A percentile compares a stretch with the other conserved stretches of the same genome.
These are phyloP conservation scores for Carex arenaria DNA, from an alignment of 202 grass and related monocot species.

Conservation along the genomic window DNA sequence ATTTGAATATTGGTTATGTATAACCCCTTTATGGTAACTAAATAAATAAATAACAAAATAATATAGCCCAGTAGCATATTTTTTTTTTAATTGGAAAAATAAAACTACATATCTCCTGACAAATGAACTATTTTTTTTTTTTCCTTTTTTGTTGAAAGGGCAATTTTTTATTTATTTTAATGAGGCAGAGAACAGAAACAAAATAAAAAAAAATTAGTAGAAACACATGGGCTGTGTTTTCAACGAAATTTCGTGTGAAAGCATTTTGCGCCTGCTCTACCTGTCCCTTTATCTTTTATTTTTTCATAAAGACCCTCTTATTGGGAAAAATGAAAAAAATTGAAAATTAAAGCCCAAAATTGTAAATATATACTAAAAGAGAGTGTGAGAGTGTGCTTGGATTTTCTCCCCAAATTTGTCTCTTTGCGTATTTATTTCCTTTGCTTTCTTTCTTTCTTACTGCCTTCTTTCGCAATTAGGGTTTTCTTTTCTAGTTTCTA, in stretches of 20 bases:
- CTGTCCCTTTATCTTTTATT: slow-evolving; percentile 5
- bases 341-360: slow-evolving; percentile 12
- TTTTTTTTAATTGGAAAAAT: not conserved
- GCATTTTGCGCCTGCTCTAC: slow-evolving; percentile 25
- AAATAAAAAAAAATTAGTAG: slow-evolving; percentile 10
- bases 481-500: slow-evolving; percentile 11
- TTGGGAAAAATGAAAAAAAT: not conserved
- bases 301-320: slow-evolving; percentile 4
- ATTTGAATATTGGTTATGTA: too few relatives aligned
- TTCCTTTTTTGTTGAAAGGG: not conserved
- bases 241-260: slow-evolving; percentile 27
- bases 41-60: not conserved
- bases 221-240: slow-evolving; percentile 13
- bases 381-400: slow-evolving; percentile 21
- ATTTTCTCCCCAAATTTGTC: slow-evolving; percentile 29
- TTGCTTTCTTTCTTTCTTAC: not conserved
- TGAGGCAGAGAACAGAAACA: not conserved
- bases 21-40: not conserved
- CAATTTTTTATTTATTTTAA: not conserved
- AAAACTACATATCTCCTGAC: not conserved
- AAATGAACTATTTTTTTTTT: not conserved
- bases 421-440: slow-evolving; percentile 21
- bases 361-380: slow-evolving; percentile 1
- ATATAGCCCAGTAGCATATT: not conserved
- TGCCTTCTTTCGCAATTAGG: slow-evolving; percentile 15